Base-by-base conservation (phyloP, 495 filamentous ascomycete species). In the Durotheca rogersii region DNA sequence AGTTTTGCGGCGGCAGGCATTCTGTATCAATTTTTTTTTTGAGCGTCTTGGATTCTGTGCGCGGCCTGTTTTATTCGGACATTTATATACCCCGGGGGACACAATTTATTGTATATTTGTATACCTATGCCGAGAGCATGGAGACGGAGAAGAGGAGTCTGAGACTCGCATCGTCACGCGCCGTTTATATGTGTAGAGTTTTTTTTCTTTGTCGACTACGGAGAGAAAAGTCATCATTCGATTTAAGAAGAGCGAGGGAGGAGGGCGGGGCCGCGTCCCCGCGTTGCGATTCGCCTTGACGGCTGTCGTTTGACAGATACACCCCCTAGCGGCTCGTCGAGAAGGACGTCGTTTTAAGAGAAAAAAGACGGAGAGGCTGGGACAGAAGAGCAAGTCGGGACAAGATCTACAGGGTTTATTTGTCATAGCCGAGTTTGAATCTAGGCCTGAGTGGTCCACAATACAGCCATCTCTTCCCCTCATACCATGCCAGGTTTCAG, bases 121-220 rank as follows among this genome's bases (percentile, higher is more conserved):
- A n/a, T n/a, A n/a, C n/a, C n/a, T n/a, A n/a, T n/a, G n/a, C n/a
- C n/a, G n/a, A n/a, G n/a, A n/a, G n/a, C n/a, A n/a, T n/a, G n/a
- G n/a, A n/a, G n/a, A 38, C 20, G 17, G 12, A 47, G 31, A 36
- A 31, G 12, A 18, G 17, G 57, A 61, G 61, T 58, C 61, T 51
- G 61, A 46, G 51, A 64, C 61, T 61, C 53, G 52, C 34, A 39
- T 44, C 47, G 27, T 44, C 34, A 53, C 25, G 48, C 34, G 41
- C 25, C 20, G 16, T 21, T 21, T 9, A 27, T 27, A 9, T 9
- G 9, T 27, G 23, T 27, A 9, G 23, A 27, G 4, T 27, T 27
- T 27, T 27, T 27, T 27, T 27, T 9, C n/a, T n/a, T n/a, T n/a
- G n/a, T n/a, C n/a, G n/a, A n/a, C n/a, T n/a, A n/a, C n/a, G n/a